These are phyloP conservation scores for Euptelea pleiosperma DNA, from an alignment of 164 flowering plant species.

Conservation along the genomic window DNA sequence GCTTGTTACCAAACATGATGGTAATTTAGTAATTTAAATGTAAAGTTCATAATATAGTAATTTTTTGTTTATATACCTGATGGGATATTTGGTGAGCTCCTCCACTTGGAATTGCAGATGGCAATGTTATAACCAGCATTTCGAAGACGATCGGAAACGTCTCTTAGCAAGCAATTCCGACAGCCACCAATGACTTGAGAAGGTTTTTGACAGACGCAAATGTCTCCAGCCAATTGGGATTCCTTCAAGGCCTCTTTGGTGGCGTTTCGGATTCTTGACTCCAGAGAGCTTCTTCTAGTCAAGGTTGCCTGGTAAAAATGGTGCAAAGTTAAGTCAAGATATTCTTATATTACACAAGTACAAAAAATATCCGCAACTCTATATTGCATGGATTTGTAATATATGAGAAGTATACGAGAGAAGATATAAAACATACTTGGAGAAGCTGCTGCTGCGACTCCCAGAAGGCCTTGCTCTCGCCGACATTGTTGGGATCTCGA, in stretches of 20 bases:
- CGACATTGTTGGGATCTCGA: constrained; percentile 1
- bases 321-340: no score
- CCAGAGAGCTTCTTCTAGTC: constrained; percentile 52
- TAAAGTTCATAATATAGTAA: no score
- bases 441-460: constrained; percentile 26
- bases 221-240: constrained; percentile 14
- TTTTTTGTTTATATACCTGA: constrained; percentile 42
- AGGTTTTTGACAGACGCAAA: constrained; percentile 48
- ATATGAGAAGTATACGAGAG: neutral
- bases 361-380: no score
- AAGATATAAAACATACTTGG: constrained; percentile 19
- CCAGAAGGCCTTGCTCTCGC: constrained; percentile 27
- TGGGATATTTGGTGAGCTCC: constrained; percentile 53
- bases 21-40: no score
- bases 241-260: constrained; percentile 55
- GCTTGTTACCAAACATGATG: no score
- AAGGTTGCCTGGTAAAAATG: constrained; percentile 46
- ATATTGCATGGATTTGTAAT: no score
- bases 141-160: constrained; percentile 41
- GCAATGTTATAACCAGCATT: constrained; percentile 48
- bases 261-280: constrained; percentile 48
- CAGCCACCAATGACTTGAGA: constrained; percentile 42
- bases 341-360: no score
- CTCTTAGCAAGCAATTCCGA: constrained; percentile 50
- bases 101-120: constrained; percentile 87